A percentile compares a stretch with the other conserved stretches of the same genome.
Conservation (phyloP, 768 basidiomycete species). For the Suillus cothurnatus region DNA sequence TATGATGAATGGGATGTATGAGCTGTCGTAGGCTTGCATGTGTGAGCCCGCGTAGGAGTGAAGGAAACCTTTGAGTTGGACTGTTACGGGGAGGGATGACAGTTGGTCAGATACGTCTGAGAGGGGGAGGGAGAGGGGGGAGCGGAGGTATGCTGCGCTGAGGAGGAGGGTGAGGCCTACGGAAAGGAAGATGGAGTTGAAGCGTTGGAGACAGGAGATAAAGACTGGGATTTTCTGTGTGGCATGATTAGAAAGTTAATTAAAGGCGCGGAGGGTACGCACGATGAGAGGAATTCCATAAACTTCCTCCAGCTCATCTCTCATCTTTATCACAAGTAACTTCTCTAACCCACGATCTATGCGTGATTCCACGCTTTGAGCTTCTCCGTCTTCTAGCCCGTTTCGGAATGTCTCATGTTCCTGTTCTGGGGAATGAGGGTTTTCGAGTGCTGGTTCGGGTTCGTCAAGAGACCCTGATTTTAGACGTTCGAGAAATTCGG, state of each 20-base stretch:
- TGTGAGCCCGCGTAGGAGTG: background rate
- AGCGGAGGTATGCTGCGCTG: constrained; percentile 61
- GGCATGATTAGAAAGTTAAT: background rate
- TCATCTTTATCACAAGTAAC: constrained; percentile 59
- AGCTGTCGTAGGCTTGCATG: constrained; percentile 16
- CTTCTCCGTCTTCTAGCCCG: constrained; percentile 12
- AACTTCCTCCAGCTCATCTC: constrained; percentile 78
- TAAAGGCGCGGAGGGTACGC: constrained; percentile 33
- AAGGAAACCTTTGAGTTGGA: constrained; percentile 6
- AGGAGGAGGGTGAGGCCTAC: constrained; percentile 58
- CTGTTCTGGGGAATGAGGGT: constrained; percentile 8
- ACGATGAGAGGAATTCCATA: constrained; percentile 83
- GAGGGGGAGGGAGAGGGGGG: constrained; percentile 39
- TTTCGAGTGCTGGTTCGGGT: constrained; percentile 3
- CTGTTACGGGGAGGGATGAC: constrained; percentile 17
- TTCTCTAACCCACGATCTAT: constrained; percentile 70
- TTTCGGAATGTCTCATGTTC: constrained; percentile 13
- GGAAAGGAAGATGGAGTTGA: constrained; percentile 72
- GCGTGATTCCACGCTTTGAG: constrained; percentile 34
- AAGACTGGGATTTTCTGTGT: constrained; percentile 70
- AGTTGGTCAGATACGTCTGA: background rate
- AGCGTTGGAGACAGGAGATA: constrained; percentile 72
- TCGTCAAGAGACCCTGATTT: constrained; percentile 16
- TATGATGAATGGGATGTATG: constrained; percentile 40
- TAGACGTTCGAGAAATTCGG: constrained; percentile 38